Percentiles rank a stretch among this genome's conserved stretches.
Evolutionary conservation across 768 basidiomycete genomes (phyloP).

Genomic region (Chalciporus sphaerocephalus): DNA sequence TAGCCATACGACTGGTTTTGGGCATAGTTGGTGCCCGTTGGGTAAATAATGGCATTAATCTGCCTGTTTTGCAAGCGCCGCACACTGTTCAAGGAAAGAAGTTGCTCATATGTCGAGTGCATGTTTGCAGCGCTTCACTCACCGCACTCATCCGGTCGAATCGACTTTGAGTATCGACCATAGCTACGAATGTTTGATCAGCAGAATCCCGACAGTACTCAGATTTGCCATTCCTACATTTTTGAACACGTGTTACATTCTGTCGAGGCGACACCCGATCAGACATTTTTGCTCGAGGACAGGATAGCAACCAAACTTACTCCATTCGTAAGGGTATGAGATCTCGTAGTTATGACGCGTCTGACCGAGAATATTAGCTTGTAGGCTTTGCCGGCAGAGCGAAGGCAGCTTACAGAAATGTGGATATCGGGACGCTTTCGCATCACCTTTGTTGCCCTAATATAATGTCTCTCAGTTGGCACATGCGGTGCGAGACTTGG

Average conservation of each 20-base stretch:
- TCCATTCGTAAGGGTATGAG: constrained; percentile 67
- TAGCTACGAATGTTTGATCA: constrained; percentile 42
- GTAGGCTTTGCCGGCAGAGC: not conserved
- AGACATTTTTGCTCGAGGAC: not conserved
- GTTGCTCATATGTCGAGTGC: not conserved
- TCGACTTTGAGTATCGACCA: constrained; percentile 71
- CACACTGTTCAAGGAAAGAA: constrained; percentile 45
- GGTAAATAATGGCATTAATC: constrained; percentile 53
- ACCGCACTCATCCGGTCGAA: constrained; percentile 62
- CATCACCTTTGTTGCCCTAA: constrained; percentile 68
- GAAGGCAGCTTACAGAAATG: constrained; percentile 51
- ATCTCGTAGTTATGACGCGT: constrained; percentile 75
- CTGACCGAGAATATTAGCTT: constrained; percentile 32
- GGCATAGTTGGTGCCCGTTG: constrained; percentile 34
- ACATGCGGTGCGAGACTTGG: not conserved
- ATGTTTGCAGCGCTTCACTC: constrained; percentile 21
- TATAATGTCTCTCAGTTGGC: not conserved
- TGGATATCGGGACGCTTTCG: constrained; percentile 60
- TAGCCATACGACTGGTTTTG: constrained; percentile 42
- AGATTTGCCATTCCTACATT: constrained; percentile 43
- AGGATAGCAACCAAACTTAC: constrained; percentile 37
- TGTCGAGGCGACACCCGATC: constrained; percentile 23
- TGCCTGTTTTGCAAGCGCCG: constrained; percentile 59
- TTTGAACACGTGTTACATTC: constrained; percentile 64
- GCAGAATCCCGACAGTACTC: not conserved